Base-by-base conservation (phyloP, 2,329 filamentous ascomycete genomes). In the Cercospora zeina region DNA sequence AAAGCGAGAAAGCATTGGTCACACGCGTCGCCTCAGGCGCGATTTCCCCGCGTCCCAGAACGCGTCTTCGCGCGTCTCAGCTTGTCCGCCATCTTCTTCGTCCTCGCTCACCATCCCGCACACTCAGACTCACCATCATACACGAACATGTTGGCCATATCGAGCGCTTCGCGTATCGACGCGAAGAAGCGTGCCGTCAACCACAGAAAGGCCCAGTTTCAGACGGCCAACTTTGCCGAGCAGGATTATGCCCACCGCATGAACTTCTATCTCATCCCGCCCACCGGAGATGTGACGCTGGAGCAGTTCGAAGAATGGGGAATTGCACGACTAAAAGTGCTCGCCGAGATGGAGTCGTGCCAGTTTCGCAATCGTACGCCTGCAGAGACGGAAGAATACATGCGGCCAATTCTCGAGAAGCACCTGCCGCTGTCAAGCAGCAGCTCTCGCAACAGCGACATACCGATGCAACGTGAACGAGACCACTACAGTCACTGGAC, bases 251-350 rank as follows among this genome's bases (percentile, higher is more conserved):
- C 88, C 13, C 84, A 93, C 76, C 89, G 93, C 61, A 85, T 99
- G 72, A 99, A 96, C 81, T 93, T 97, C 77, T 99, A 99, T 79
- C 80, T 86, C 47, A 83, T 88, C 27, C 90, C 95, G 50, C 95
- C 95, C 0, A 97, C 92, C 0, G 89, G 90, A 53, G 95, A 99
- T 73, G 95, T 99, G 70, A 96, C 91, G 0, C 86, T 99, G 45
- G 95, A 99, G 74, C 88, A 99, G 74, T 99, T 99, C 72, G 95
- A 99, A 75, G 92, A 96, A 83, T 99, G 95, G 95, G 95, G 93
- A 10, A 97, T 99, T 72, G 90, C 96, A 72, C 84, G 95, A 61
- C 77, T 99, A 68, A 88, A 91, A 78, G 90, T 96, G 55, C 87
- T 96, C 63, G 89, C 89, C 60, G 91, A 96, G 76, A 82, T 99